A percentile compares a stretch with the other conserved stretches of the same genome.
Evolutionary conservation across 805 yeast species (phyloP).

Genomic region (Spathaspora sp.): DNA sequence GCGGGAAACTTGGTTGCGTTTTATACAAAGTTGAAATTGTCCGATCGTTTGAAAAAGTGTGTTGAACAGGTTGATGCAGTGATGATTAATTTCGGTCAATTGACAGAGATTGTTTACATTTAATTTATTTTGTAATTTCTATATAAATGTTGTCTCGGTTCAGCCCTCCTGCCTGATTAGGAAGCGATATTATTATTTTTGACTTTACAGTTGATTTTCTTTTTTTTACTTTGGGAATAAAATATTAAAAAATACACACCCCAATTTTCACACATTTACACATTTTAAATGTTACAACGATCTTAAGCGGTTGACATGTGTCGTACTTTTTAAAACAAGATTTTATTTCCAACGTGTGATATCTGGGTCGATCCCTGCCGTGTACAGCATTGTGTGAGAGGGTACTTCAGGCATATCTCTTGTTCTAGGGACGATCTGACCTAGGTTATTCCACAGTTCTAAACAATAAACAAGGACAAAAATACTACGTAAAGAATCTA

Average conservation of each 20-base stretch:
- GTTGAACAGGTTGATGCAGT: not conserved
- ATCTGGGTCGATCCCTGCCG: not conserved
- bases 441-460: no score
- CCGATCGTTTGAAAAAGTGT: no score
- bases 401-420: no score
- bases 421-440: no score
- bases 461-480: not conserved
- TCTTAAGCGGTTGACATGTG: not conserved
- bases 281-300: not conserved
- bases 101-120: not conserved
- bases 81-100: not conserved
- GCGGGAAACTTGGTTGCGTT: no score
- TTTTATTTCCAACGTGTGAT: not conserved
- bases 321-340: not conserved
- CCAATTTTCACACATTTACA: not conserved
- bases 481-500: not conserved
- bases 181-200: not conserved
- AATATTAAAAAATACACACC: not conserved
- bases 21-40: no score
- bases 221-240: not conserved
- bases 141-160: not conserved
- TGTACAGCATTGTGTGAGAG: not conserved
- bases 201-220: no score
- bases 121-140: not conserved
- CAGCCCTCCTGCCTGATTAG: not conserved